Conservation (phyloP, 805 yeast species). For the Wickerhamomyces sydowiorum region DNA sequence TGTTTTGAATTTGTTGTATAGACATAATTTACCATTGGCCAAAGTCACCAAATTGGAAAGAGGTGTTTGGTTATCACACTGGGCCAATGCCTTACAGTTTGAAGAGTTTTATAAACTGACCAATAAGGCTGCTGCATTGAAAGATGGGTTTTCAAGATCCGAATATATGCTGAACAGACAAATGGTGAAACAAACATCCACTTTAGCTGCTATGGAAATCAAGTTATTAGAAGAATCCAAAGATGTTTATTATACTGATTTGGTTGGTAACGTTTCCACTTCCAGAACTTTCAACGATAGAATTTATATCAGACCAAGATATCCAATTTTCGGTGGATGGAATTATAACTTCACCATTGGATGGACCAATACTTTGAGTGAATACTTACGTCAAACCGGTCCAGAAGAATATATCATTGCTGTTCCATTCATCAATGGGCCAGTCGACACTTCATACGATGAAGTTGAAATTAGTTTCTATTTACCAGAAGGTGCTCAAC, state of each 20-base stretch:
- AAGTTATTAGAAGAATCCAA: constrained; percentile 43
- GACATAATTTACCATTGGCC: constrained; percentile 60
- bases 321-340: constrained; percentile 97
- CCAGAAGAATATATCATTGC: constrained; percentile 45
- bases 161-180: constrained; percentile 61
- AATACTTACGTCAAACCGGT: constrained; percentile 40
- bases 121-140: constrained; percentile 68
- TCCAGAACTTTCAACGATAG: constrained; percentile 34
- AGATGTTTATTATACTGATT: constrained; percentile 80
- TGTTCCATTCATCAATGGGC: constrained; percentile 72
- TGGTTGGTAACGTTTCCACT: constrained; percentile 91
- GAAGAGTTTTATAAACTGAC: constrained; percentile 83
- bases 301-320: constrained; percentile 74
- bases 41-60: constrained; percentile 58
- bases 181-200: constrained; percentile 47
- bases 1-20: constrained; percentile 54
- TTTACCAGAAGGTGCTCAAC: constrained; percentile 83
- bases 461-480: constrained; percentile 53
- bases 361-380: constrained; percentile 64
- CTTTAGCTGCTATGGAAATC: constrained; percentile 56
- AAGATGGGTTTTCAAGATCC: constrained; percentile 70
- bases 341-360: constrained; percentile 91
- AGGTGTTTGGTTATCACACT: constrained; percentile 85
- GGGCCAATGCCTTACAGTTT: constrained; percentile 64
- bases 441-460: constrained; percentile 64